Conservation (phyloP, 345 rosid species). For the Citrus unshiu region DNA sequence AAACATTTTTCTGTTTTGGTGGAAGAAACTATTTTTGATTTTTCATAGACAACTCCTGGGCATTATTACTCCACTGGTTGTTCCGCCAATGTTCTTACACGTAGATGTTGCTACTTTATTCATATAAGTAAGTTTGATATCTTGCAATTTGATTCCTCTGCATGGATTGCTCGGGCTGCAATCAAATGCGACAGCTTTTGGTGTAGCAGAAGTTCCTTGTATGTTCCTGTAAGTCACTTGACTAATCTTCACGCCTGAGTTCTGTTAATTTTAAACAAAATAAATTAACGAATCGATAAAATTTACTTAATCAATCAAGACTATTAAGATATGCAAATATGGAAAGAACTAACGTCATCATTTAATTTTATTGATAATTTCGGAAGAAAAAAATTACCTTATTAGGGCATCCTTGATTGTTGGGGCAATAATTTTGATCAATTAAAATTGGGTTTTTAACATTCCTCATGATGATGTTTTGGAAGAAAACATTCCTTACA, state of each 20-base stretch:
- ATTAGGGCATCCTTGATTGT: slow-evolving; percentile 23
- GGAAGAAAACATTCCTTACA: slow-evolving; percentile 30
- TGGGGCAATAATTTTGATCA: slow-evolving; percentile 46
- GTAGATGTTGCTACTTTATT: slow-evolving; percentile 27
- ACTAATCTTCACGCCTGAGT: slow-evolving; percentile 39
- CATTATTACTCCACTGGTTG: slow-evolving; percentile 20
- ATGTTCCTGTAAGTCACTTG: slow-evolving; percentile 34
- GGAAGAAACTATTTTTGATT: no score
- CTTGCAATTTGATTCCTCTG: slow-evolving; percentile 23
- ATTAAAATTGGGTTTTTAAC: slow-evolving; percentile 40
- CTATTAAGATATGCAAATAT: neutral
- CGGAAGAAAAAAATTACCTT: slow-evolving; percentile 18
- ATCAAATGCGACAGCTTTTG: slow-evolving; percentile 27
- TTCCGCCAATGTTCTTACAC: slow-evolving; percentile 28
- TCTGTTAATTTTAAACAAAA: neutral
- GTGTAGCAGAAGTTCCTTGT: slow-evolving; percentile 38
- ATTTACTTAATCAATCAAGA: neutral
- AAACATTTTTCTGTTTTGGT: no score
- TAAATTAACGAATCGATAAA: no score
- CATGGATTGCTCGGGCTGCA: slow-evolving; percentile 40
- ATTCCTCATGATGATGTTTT: slow-evolving; percentile 30
- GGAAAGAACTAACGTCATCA: no score
- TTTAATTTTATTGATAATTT: no score
- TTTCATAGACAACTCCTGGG: slow-evolving; percentile 27
- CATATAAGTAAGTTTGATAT: slow-evolving; percentile 31